Evolutionary conservation across 345 rosid species (phyloP).

Genomic region (Corchorus olitorius): DNA sequence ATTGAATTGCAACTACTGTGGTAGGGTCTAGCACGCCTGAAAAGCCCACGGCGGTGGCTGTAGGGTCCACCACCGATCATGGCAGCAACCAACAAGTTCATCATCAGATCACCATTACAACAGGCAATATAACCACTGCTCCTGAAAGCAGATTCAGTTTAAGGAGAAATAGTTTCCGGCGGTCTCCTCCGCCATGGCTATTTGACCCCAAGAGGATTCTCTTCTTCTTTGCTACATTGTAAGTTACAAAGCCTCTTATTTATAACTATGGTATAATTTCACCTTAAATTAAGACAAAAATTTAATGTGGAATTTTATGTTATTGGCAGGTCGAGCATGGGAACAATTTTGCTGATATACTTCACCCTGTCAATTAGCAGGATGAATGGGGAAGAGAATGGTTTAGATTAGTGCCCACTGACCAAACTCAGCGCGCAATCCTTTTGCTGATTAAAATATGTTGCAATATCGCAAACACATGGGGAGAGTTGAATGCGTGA

Average conservation of each 20-base stretch:
- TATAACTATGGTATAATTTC: no score
- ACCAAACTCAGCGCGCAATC: constrained; percentile 13
- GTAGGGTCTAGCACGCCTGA: constrained; percentile 57
- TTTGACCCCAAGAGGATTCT: constrained; percentile 89
- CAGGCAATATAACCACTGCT: constrained; percentile 38
- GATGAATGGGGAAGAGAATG: constrained; percentile 33
- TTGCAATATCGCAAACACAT: constrained; percentile 16
- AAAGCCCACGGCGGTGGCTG: constrained; percentile 36
- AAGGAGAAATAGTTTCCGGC: constrained; percentile 74
- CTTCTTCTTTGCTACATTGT: constrained; percentile 88
- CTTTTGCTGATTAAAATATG: constrained; percentile 8
- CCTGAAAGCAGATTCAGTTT: constrained; percentile 45
- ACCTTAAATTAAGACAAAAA: no score
- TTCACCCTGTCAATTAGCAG: constrained; percentile 76
- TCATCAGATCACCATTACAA: constrained; percentile 80
- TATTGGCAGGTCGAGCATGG: constrained; percentile 83
- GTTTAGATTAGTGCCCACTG: constrained; percentile 40
- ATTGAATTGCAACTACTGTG: constrained; percentile 20
- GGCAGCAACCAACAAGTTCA: constrained; percentile 40
- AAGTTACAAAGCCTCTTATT: constrained; percentile 33
- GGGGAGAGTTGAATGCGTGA: constrained; percentile 18
- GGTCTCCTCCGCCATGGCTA: constrained; percentile 56
- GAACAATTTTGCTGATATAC: constrained; percentile 85
- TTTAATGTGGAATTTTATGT: background rate
- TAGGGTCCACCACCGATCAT: constrained; percentile 43